Percentiles rank a stretch among this genome's conserved stretches.
These are phyloP conservation scores for Carex littledalei DNA, from an alignment of 176 grass and related monocot genomes.

Conservation along the genomic window DNA sequence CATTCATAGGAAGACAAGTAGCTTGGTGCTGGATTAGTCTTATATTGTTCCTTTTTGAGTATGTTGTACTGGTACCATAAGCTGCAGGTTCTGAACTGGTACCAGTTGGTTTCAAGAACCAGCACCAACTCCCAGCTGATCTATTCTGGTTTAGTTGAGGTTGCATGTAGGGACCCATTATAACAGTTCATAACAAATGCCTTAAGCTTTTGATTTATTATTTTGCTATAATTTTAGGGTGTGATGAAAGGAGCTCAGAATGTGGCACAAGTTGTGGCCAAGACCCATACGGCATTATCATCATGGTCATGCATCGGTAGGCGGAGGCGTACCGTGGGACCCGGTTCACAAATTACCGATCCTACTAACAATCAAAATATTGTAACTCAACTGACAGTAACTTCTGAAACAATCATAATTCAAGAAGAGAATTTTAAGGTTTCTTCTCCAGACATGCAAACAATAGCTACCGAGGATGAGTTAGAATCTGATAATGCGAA, in stretches of 20 bases:
- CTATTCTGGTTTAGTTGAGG: neutral
- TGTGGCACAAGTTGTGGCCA: constrained; percentile 90
- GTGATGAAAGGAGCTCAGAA: constrained; percentile 88
- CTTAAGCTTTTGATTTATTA: neutral
- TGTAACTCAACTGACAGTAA: constrained; percentile 37
- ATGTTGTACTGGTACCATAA: neutral
- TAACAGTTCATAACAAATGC: neutral
- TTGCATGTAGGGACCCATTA: neutral
- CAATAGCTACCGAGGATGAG: constrained; percentile 29
- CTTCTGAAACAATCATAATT: constrained; percentile 40
- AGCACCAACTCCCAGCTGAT: neutral
- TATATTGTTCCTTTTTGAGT: neutral
- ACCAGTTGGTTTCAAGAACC: neutral
- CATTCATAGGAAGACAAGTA: neutral
- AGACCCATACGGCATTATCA: constrained; percentile 66
- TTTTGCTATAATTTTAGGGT: constrained; percentile 36
- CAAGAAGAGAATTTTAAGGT: constrained; percentile 34
- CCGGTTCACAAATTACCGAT: constrained; percentile 30
- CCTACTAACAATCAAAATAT: constrained; percentile 39
- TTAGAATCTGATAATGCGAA: constrained; percentile 44
- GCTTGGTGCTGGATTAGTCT: neutral
- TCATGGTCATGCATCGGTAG: constrained; percentile 97
- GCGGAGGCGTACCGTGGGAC: constrained; percentile 53
- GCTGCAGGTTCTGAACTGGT: neutral
- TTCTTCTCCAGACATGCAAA: constrained; percentile 7